Percentiles rank a stretch among this genome's conserved stretches.
These are phyloP conservation scores for Phymatotrichopsis omnivora DNA, from an alignment of 2,329 filamentous ascomycete species.

Conservation along the genomic window DNA sequence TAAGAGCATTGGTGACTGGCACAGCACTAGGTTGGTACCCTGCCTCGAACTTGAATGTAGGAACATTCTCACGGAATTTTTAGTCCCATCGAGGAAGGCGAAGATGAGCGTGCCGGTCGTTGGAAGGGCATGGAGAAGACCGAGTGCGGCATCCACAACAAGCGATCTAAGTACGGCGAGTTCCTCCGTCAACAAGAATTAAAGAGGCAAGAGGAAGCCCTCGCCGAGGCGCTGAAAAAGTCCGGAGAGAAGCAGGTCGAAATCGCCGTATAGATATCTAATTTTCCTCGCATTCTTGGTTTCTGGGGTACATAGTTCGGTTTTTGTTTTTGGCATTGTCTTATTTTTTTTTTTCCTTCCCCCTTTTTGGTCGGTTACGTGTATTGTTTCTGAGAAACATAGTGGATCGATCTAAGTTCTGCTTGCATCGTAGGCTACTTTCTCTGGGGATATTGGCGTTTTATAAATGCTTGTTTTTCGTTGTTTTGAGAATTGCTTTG, in stretches of 20 bases:
- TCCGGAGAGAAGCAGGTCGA: too few species aligned
- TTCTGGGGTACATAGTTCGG: too few species aligned
- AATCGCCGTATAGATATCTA: too few species aligned
- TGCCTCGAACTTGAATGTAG: slow-evolving; percentile 31
- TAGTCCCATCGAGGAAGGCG: slow-evolving; percentile 70
- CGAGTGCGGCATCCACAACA: slow-evolving; percentile 98
- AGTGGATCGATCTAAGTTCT: too few species aligned
- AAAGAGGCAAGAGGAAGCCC: slow-evolving; percentile 51
- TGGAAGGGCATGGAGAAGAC: slow-evolving; percentile 97
- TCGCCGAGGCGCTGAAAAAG: slow-evolving; percentile 20
- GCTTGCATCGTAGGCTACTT: neutral
- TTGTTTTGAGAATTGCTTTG: too few species aligned
- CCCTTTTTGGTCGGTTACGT: too few species aligned
- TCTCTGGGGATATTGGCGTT: neutral
- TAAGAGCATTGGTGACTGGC: slow-evolving; percentile 97
- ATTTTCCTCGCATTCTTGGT: too few species aligned
- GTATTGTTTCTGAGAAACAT: too few species aligned
- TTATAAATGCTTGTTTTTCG: too few species aligned
- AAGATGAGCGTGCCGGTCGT: slow-evolving; percentile 89
- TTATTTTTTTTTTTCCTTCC: too few species aligned
- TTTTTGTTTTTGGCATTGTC: too few species aligned
- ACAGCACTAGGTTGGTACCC: slow-evolving; percentile 66
- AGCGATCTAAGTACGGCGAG: slow-evolving; percentile 82
- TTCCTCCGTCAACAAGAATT: slow-evolving; percentile 65
- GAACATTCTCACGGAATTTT: neutral